Percentiles rank a stretch among this genome's conserved stretches.
Evolutionary conservation across 2,329 filamentous ascomycete species (phyloP).

Genomic region (Pyrenophora tritici-repentis): DNA sequence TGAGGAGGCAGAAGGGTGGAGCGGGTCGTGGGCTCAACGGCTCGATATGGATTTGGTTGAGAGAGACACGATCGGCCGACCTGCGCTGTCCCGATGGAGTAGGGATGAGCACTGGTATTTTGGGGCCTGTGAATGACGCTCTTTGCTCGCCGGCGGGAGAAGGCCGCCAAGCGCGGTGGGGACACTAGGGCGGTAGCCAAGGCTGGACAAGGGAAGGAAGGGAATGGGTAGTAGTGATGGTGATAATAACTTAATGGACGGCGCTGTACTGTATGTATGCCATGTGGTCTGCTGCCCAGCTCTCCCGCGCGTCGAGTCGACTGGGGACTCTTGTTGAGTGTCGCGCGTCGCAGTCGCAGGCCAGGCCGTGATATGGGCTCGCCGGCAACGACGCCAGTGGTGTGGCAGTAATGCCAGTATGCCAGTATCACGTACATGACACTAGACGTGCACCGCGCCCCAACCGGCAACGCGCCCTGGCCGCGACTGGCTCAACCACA

Average conservation of each 20-base stretch:
- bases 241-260: too few relatives aligned
- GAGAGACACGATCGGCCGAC: conserved; percentile 21
- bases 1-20: background rate
- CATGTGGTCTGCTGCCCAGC: too few relatives aligned
- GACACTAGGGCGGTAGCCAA: conserved; percentile 13
- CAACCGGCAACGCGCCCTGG: too few relatives aligned
- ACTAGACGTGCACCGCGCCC: background rate
- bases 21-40: conserved; percentile 16
- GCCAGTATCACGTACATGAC: too few relatives aligned
- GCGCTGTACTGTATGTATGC: too few relatives aligned
- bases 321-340: conserved; percentile 11
- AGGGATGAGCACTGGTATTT: conserved; percentile 23
- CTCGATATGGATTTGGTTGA: conserved; percentile 23
- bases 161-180: conserved; percentile 19
- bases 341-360: too few relatives aligned
- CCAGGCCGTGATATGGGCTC: background rate
- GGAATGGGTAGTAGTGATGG: background rate
- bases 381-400: too few relatives aligned
- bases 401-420: too few relatives aligned
- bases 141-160: conserved; percentile 8
- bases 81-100: conserved; percentile 16
- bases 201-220: background rate
- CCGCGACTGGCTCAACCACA: too few relatives aligned
- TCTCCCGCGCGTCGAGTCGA: too few relatives aligned
- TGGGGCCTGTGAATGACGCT: conserved; percentile 24